These are phyloP conservation scores for Aspergillus diversus DNA, from an alignment of 495 filamentous ascomycete genomes.

Conservation along the genomic window DNA sequence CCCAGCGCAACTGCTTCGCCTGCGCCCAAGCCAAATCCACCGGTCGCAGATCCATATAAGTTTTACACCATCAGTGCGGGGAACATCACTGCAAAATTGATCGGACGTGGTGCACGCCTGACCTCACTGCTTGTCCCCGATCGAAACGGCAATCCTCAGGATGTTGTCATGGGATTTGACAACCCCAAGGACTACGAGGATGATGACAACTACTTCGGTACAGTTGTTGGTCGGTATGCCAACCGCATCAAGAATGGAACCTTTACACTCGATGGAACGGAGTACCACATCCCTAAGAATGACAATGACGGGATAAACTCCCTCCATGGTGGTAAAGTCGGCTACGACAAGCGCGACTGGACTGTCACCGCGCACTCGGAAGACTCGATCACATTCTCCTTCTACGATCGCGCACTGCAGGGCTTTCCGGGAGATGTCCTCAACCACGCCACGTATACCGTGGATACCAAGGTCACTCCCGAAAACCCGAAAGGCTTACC, in stretches of 20 bases:
- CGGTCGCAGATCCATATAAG: conserved; percentile 42
- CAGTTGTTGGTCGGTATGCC: conserved; percentile 79
- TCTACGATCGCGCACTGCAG: conserved; percentile 73
- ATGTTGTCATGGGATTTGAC: conserved; percentile 80
- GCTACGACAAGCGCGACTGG: conserved; percentile 84
- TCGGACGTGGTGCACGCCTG: conserved; percentile 79
- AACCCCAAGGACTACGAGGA: conserved; percentile 74
- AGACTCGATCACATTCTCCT: conserved; percentile 75
- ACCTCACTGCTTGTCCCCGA: conserved; percentile 76
- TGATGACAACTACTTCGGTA: conserved; percentile 75
- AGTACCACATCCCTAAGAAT: conserved; percentile 69
- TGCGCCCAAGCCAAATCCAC: conserved; percentile 29
- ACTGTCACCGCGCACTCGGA: conserved; percentile 69
- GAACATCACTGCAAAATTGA: conserved; percentile 73
- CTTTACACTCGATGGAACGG: conserved; percentile 68
- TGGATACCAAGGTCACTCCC: conserved; percentile 40
- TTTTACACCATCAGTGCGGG: conserved; percentile 75
- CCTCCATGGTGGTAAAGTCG: conserved; percentile 79
- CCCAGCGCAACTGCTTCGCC: conserved; percentile 23
- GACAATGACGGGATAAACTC: conserved; percentile 73
- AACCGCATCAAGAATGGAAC: conserved; percentile 87
- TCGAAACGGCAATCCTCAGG: conserved; percentile 62
- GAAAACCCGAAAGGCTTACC: conserved; percentile 48
- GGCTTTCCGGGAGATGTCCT: conserved; percentile 83
- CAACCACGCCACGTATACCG: conserved; percentile 75